phyloP scores from a whole-genome alignment of 768 basidiomycete species.

The Macrolepiota fuliginosa region DNA sequence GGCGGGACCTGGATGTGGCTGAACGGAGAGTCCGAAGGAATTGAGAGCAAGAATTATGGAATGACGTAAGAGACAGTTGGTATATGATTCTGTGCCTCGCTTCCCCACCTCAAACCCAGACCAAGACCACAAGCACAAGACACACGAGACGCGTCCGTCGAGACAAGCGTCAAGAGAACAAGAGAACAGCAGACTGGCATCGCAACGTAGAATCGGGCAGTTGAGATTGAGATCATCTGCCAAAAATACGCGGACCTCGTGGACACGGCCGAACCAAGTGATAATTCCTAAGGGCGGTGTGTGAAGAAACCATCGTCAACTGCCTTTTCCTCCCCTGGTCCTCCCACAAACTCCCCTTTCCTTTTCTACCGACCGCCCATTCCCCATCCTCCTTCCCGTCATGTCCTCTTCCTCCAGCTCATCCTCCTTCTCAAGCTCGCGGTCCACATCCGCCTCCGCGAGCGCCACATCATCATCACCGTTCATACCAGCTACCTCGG shows the following conservation, averaged over 20 bases:
- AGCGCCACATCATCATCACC: not conserved
- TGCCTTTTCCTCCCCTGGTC: not conserved
- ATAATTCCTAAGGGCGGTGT: conserved; percentile 1
- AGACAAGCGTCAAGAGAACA: not conserved
- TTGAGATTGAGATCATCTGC: not conserved
- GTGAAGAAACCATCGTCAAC: conserved; percentile 4
- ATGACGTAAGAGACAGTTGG: not conserved
- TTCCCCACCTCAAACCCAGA: not conserved
- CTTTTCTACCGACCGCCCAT: not conserved
- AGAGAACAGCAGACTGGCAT: not conserved
- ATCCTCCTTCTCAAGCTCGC: not conserved
- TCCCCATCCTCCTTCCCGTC: not conserved
- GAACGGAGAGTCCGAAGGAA: not conserved
- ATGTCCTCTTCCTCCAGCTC: not conserved
- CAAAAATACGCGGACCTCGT: conserved; percentile 11
- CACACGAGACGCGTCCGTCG: no score
- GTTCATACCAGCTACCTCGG: not conserved
- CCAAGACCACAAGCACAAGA: not conserved
- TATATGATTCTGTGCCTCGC: not conserved
- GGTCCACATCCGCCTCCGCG: not conserved
- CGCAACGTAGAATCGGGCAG: not conserved
- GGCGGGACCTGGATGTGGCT: not conserved
- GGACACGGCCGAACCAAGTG: not conserved
- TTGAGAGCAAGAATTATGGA: not conserved
- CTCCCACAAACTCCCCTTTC: not conserved